These are phyloP conservation scores for Lactarius sanguifluus DNA, from an alignment of 768 basidiomycete genomes.

Conservation along the genomic window DNA sequence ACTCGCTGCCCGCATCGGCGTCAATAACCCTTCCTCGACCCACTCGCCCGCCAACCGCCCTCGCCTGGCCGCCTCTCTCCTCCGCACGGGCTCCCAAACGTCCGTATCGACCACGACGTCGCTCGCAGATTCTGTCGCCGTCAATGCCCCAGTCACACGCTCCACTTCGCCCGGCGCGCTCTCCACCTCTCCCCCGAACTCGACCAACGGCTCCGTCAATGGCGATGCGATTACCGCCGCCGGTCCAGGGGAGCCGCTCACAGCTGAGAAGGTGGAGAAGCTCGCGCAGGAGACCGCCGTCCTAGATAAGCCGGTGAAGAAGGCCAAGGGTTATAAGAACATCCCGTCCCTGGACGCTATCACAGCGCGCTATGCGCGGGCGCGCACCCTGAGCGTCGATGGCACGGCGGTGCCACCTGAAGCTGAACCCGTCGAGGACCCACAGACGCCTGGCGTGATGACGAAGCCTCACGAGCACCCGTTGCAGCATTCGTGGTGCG, in stretches of 20 bases:
- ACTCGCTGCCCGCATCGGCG: conserved; percentile 73
- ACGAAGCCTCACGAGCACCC: conserved; percentile 78
- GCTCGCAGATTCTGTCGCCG: conserved; percentile 60
- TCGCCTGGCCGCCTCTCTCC: conserved; percentile 68
- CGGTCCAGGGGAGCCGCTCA: conserved; percentile 52
- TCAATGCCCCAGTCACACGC: conserved; percentile 65
- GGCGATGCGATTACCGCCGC: conserved; percentile 33
- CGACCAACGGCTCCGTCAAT: conserved; percentile 44
- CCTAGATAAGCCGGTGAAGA: conserved; percentile 33
- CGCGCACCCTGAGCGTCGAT: conserved; percentile 57
- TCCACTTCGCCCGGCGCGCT: conserved; percentile 61
- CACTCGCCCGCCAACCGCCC: conserved; percentile 48
- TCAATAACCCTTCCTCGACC: conserved; percentile 35
- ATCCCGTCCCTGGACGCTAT: conserved; percentile 85
- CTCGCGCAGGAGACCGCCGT: conserved; percentile 53
- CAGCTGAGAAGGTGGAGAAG: conserved; percentile 63
- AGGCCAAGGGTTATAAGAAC: conserved; percentile 74
- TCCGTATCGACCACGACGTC: conserved; percentile 38
- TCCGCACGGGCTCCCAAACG: conserved; percentile 59
- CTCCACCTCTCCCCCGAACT: conserved; percentile 48
- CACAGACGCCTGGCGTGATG: conserved; percentile 73
- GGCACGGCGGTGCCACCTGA: conserved; percentile 71
- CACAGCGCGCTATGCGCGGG: conserved; percentile 73
- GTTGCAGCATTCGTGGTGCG: conserved; percentile 78
- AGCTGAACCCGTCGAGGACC: conserved; percentile 77